Evolutionary conservation across 495 filamentous ascomycete species (phyloP), one percentile per base, ranked within the genome.

Genomic region (Aspergillus cavernicola): DNA sequence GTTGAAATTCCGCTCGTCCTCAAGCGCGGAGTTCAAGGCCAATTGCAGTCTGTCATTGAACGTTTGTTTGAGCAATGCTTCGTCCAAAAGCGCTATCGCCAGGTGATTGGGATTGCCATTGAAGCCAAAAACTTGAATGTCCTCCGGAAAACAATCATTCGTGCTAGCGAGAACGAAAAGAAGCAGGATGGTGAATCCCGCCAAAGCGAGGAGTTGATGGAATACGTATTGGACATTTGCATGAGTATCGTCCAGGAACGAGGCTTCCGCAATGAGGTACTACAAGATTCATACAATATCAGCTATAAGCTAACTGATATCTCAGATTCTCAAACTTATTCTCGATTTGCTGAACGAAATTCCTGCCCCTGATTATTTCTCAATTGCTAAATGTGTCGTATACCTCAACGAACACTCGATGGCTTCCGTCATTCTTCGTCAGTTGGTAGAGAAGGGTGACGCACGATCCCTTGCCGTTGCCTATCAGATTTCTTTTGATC

Each of bases 231-330:
- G 56, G 83, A 91, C 52, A 96, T 99, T 45, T 96, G 90, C 75
- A 96, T 99, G 93, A 88, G 90, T 35, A 86, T 97, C 51, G 91
- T 99, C 29, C 93, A 97, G 67, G 95, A 99, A 66, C 84, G 93
- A 46, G 81, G 83, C 26, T 80, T 97, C 66, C 83, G 95, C 43
- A 87, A 85, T 61, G 83, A 87, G 80, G 84, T 86, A 73, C 60
- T 74, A 57, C 24, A 39, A 47, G 33, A 57, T 60, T 29, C 45
- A 15, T 48, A 48, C 50, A 13, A 44, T 60, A n/a, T 2, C n/a
- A 33, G 16, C 19, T 49, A 58, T 29, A 50, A 66, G 58, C 41
- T 70, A 59, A 62, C 45, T 5, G 9, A 41, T 11, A 19, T 20
- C n/a, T 70, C 12, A 92, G 74, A 95, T 97, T 29, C 69, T 97